These are phyloP conservation scores for Candida ficus DNA, from an alignment of 805 yeast species.

Conservation along the genomic window DNA sequence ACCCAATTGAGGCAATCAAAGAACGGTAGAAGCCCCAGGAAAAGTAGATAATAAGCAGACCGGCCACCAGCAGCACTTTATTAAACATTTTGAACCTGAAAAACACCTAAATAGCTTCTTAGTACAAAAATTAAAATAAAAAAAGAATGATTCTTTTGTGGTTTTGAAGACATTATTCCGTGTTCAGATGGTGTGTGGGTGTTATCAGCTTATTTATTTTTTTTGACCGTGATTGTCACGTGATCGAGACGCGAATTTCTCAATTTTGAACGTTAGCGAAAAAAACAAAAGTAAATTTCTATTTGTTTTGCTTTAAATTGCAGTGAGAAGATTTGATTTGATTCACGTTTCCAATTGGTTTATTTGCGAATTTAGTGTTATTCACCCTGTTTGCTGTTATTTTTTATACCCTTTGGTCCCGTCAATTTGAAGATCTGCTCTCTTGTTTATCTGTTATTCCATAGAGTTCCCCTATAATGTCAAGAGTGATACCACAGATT, in stretches of 20 bases:
- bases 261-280: neutral
- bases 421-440: too few relatives aligned
- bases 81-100: too few relatives aligned
- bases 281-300: too few relatives aligned
- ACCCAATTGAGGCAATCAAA: constrained; percentile 51
- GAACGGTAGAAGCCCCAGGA: constrained; percentile 22
- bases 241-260: neutral
- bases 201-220: too few relatives aligned
- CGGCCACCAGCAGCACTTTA: constrained; percentile 7
- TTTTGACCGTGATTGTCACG: neutral
- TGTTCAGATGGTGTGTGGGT: neutral
- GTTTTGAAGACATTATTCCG: neutral
- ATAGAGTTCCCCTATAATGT: constrained; percentile 12
- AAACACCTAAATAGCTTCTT: too few relatives aligned
- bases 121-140: too few relatives aligned
- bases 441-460: too few relatives aligned
- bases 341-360: too few relatives aligned
- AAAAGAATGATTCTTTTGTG: neutral
- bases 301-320: neutral
- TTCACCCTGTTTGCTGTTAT: too few relatives aligned
- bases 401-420: too few relatives aligned
- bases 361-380: too few relatives aligned
- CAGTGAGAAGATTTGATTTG: too few relatives aligned
- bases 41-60: constrained; percentile 12
- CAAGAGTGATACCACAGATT: constrained; percentile 29